Evolutionary conservation across 768 basidiomycete species (phyloP), one percentile per base, ranked within the genome.

Genomic region (Obba rivulosa): DNA sequence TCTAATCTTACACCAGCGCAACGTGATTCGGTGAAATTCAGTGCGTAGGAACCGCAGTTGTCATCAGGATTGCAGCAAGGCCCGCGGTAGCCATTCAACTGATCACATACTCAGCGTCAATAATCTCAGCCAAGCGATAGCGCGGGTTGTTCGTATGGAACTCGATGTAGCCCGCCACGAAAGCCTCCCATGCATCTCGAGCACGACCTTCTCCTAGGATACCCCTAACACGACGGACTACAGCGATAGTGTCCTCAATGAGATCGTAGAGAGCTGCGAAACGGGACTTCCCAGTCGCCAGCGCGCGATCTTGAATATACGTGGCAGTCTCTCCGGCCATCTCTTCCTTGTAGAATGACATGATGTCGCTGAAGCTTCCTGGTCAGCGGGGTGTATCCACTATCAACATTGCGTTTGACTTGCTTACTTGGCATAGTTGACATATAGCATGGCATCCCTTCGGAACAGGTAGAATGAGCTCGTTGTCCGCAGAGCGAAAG

Each of bases 341-440:
- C 13, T 16, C 31, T n/a, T 57, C 55, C 34, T 57, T 57, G 47
- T 57, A 57, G 50, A 53, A 57, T 1, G 55, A 57, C 0, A 56
- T 41, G 17, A 53, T 57, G 25, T 55, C 54, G 39, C 54, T 55
- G 42, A 13, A 24, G 17, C 3, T 17, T 8, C 10, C 4, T 22
- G 10, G 16, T 3, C 11, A 5, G 22, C 23, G 25, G n/a, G 23
- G 24, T 25, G 11, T 2, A 9, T 23, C 4, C 7, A 25, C 17
- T 10, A 23, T 9, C n/a, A 39, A 8, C 10, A 37, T 14, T 10
- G 8, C 20, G 4, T 10, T 4, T 28, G 34, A 18, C 20, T 22
- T 11, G 34, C 48, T 49, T 24, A 49, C 48, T 49, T 44, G 23
- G 38, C 41, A 41, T 43, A 44, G 34, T 38, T 36, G 43, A 46